Percentiles rank a stretch among this genome's conserved stretches.
phyloP scores from a whole-genome alignment of 495 filamentous ascomycete species.

The Delitschia confertaspora region DNA sequence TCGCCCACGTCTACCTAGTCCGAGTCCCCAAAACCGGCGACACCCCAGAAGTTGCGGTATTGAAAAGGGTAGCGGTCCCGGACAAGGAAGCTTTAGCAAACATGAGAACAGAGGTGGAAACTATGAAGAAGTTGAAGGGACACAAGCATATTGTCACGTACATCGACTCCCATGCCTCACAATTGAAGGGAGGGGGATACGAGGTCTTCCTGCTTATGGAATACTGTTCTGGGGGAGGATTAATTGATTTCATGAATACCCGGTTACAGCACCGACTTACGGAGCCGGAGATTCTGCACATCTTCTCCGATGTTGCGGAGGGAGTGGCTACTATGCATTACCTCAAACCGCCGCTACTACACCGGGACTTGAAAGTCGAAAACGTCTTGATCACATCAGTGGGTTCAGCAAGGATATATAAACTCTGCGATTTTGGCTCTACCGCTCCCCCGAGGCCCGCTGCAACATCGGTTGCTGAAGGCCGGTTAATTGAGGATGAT shows the following conservation, averaged over 20 bases:
- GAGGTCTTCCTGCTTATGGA: constrained; percentile 99
- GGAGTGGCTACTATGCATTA: constrained; percentile 99
- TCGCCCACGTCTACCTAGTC: constrained; percentile 96
- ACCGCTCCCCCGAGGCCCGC: constrained; percentile 75
- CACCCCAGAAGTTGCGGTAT: constrained; percentile 70
- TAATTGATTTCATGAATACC: constrained; percentile 99
- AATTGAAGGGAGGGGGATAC: constrained; percentile 85
- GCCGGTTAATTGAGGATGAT: constrained; percentile 87
- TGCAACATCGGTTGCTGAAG: constrained; percentile 76
- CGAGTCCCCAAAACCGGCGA: constrained; percentile 68
- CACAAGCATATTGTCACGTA: constrained; percentile 95
- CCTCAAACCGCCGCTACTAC: constrained; percentile 83
- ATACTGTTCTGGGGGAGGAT: constrained; percentile 70
- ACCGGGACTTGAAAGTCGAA: constrained; percentile 95
- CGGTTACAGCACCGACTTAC: constrained; percentile 91
- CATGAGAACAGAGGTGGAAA: constrained; percentile 98
- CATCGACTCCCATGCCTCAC: constrained; percentile 94
- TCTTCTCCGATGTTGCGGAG: constrained; percentile 90
- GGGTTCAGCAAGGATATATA: constrained; percentile 59
- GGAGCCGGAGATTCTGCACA: constrained; percentile 93
- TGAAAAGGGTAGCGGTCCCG: constrained; percentile 96
- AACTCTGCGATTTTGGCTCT: constrained; percentile 97
- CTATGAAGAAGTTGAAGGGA: constrained; percentile 97
- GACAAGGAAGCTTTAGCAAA: constrained; percentile 87
- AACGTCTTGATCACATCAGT: constrained; percentile 82